Base-by-base conservation (phyloP, 2,329 filamentous ascomycete genomes). In the Colletotrichum tropicicola region DNA sequence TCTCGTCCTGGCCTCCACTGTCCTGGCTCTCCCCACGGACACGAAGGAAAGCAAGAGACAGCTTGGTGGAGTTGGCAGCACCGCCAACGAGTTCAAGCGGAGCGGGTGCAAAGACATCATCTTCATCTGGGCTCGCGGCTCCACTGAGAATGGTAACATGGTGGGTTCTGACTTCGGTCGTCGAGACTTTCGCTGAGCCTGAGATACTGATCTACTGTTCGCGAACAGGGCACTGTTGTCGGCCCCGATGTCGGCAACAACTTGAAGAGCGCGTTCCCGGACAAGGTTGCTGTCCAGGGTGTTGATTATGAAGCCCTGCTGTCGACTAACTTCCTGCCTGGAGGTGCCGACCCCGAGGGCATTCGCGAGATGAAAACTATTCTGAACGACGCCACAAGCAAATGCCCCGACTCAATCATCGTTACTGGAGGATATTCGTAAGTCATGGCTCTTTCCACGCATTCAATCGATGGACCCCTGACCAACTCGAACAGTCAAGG, bases 371-470 rank as follows among this genome's bases (percentile, higher is more conserved):
- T 74, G 53, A 68, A 71, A 9, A 60, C 68, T 1, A 70, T 79
- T 6, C 73, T 80, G 67, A 73, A 72, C 10, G 51, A 73, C 17
- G 77, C 75, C 1, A 73, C 73, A 19, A 69, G 64, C 9, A 76
- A 78, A 48, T 80, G 78, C 63, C 76, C 77, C 6, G 57, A 70
- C 43, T 73, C 75, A 4, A 71, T 71, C 3, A 68, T 80, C 41
- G 73, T 79, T 6, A 72, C 73, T 17, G 75, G 75, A n/a, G 78
- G 78, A 13, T 81, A 80, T 68, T 59, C 43, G 55, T 52, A 51
- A 59, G 43, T 15, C 1, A 5, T n/a, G 15, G 21, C 13, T 27
- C 6, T 19, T 6, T 28, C 13, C 1, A 9, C 3, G 10, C 6
- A 13, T 25, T 13, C 13, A 2, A 17, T 0, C 2, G 17, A 35